Evolutionary conservation across 2,329 filamentous ascomycete species (phyloP), one percentile per base, ranked within the genome.

Genomic region (Geosmithia morbida): DNA sequence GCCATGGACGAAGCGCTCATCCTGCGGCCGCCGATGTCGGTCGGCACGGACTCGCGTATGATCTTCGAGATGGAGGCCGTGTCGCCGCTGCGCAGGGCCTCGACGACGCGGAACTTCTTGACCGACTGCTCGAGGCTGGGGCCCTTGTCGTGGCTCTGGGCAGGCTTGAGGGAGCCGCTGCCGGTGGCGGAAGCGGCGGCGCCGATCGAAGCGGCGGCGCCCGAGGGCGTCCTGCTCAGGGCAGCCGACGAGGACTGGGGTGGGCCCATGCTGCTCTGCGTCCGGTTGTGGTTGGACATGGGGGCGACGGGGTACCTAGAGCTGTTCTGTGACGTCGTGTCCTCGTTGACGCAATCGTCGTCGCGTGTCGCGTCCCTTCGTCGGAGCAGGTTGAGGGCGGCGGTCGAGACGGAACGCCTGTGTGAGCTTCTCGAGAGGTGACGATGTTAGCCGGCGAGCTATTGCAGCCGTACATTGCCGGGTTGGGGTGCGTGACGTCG

Each of bases 101-200:
- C 92, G 59, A 97, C 95, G 44, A 96, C 79, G 54, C 89, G 82
- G 65, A 98, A 98, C 54, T 94, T 89, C 59, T 85, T 81, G 47
- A 98, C 87, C 0, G 90, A 96, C 64, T 95, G 88, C 61, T 98
- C 89, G 49, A 98, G 85, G 20, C 79, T 81, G 37, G 59, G 65
- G 22, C 62, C 65, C 57, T 70, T 75, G 46, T 71, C 69, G 41
- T 57, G 55, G 52, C 57, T 51, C 47, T 55, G 59, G 50, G 61
- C 51, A 55, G 61, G 49, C 56, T 57, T 57, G 56, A 64, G 50
- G 57, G 64, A 48, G 51, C 56, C 46, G 48, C 51, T 50, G 44
- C 51, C 48, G 22, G 51, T 53, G 51, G 48, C 44, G 5, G 43
- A 44, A 5, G 43, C 10, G 8, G 43, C 43, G 6, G 43, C 14